Base-by-base conservation (phyloP, 83 land plant species). In the Larix sibirica region DNA sequence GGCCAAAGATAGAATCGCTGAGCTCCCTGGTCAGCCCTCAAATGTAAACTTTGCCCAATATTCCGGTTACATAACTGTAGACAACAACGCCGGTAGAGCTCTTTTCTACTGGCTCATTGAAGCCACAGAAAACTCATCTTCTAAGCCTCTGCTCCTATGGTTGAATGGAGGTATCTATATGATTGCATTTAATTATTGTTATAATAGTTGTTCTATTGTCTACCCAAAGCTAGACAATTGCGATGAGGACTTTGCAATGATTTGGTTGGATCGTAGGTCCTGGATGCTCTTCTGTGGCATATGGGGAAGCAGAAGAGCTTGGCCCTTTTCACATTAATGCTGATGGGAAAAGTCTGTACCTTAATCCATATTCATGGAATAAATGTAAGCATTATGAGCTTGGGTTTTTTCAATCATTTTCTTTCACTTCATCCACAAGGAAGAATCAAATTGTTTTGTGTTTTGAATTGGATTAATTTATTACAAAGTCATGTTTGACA, bases 261-360 rank as follows among this genome's bases (percentile, higher is more conserved):
- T 62, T 64, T 64, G 67, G 67, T 24, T 28, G 21, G 21, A 76
- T 24, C 56, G 95, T 89, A 13, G 97, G 97, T 4, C 97, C 97
- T 40, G 97, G 97, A 5, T 95, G 97, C 81, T 95, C 97, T 4
- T 96, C 98, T 20, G 76, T 96, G 68, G 98, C 96, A 9, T 96
- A 90, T 83, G 98, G 98, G 33, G 98, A 93, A 14, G 87, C 90
- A 62, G 98, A 94, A 77, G 96, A 96, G 81, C 80, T 96, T 33
- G 98, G 98, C 4, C 93, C 98, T 26, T 94, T 96, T 69, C 87
- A 80, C 3, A 91, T 94, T 81, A 66, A 82, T 23, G 79, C 93
- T 3, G 93, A 94, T 85, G 98, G 92, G 61, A 82, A 59, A 78
- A 90, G 91, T 0, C 92, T 96, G n/a, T 94, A 60, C 87, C 28